Percentiles rank a stretch among this genome's conserved stretches.
phyloP scores from a whole-genome alignment of 768 basidiomycete species.

The Leccinum longicurvipes region DNA sequence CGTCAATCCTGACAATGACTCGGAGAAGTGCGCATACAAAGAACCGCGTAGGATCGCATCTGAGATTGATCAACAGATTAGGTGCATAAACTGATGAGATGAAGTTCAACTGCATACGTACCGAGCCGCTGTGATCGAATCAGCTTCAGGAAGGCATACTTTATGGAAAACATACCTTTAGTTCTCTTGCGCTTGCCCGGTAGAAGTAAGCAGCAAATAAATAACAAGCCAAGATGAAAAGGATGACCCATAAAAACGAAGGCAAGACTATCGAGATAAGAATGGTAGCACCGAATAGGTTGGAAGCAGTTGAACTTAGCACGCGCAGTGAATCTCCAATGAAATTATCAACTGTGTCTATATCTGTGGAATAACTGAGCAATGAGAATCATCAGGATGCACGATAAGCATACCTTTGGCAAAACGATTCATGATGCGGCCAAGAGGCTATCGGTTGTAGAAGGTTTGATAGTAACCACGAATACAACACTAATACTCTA shows the following conservation, averaged over 20 bases:
- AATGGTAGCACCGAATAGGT: slow-evolving; percentile 73
- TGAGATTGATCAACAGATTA: slow-evolving; percentile 22
- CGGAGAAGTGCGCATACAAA: slow-evolving; percentile 90
- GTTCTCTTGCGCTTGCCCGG: slow-evolving; percentile 78
- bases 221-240: slow-evolving; percentile 60
- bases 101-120: slow-evolving; percentile 19
- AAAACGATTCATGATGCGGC: slow-evolving; percentile 89
- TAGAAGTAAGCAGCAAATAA: slow-evolving; percentile 77
- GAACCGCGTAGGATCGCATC: slow-evolving; percentile 86
- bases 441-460: slow-evolving; percentile 53
- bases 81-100: not conserved
- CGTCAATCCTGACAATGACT: slow-evolving; percentile 80
- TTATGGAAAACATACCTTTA: slow-evolving; percentile 53
- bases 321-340: slow-evolving; percentile 76
- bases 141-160: not conserved
- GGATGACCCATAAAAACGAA: slow-evolving; percentile 80
- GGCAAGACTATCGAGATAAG: slow-evolving; percentile 75
- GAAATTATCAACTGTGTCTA: slow-evolving; percentile 77
- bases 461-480: not conserved
- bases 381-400: not conserved
- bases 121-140: slow-evolving; percentile 47
- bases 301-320: slow-evolving; percentile 58
- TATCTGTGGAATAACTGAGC: slow-evolving; percentile 37
- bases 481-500: not conserved
- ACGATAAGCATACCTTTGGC: slow-evolving; percentile 54